Conservation (phyloP, 257 asterid genomes). For the Ilex aquifolium region DNA sequence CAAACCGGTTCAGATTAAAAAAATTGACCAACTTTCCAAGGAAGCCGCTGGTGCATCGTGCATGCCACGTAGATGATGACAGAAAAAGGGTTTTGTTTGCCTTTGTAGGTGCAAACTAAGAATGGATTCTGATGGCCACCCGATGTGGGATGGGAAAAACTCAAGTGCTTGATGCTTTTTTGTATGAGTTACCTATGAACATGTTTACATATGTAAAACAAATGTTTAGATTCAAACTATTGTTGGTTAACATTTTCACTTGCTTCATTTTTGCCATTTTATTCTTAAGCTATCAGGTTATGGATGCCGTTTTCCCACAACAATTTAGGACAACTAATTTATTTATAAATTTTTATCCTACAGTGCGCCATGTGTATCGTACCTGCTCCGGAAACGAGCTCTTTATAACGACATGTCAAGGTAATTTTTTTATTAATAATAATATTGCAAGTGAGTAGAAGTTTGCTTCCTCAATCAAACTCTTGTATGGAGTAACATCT, state of each 20-base stretch:
- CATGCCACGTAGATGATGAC: too few relatives aligned
- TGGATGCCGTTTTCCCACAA: background rate
- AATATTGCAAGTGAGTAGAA: conserved; percentile 76
- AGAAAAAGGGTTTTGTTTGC: too few relatives aligned
- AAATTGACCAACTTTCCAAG: too few relatives aligned
- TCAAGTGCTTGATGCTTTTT: too few relatives aligned
- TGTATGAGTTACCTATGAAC: too few relatives aligned
- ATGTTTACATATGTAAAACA: background rate
- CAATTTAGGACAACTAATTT: background rate
- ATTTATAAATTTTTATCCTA: conserved; percentile 6
- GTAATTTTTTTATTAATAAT: conserved; percentile 46
- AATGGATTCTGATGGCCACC: too few relatives aligned
- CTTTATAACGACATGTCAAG: conserved; percentile 98
- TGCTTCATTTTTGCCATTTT: background rate
- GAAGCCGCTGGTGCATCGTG: too few relatives aligned
- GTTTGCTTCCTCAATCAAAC: conserved; percentile 9
- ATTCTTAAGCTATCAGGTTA: too few relatives aligned
- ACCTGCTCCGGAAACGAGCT: conserved; percentile 94
- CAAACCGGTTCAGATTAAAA: too few relatives aligned
- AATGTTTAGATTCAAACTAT: too few relatives aligned
- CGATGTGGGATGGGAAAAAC: too few relatives aligned
- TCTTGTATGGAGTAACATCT: conserved; percentile 2
- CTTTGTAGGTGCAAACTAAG: too few relatives aligned
- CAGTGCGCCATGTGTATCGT: conserved; percentile 96
- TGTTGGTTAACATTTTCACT: background rate